A percentile compares a stretch with the other conserved stretches of the same genome.
Conservation (phyloP, 352 stramenopile species). For the Aphanomyces cochlioides region DNA sequence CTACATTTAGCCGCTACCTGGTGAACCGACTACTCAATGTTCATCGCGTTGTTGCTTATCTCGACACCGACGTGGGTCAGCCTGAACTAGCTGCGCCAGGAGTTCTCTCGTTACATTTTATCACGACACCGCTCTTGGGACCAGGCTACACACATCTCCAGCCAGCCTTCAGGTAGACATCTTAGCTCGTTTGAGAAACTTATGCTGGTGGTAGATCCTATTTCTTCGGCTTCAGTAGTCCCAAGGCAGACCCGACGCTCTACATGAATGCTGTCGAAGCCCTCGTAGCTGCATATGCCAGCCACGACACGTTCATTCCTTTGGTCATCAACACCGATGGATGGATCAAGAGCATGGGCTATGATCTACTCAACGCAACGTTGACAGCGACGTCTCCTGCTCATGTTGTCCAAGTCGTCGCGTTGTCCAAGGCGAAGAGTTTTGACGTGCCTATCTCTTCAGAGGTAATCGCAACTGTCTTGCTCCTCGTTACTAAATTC, state of each 20-base stretch:
- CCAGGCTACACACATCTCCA: slow-evolving; percentile 91
- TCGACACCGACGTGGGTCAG: slow-evolving; percentile 95
- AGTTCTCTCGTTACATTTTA: slow-evolving; percentile 87
- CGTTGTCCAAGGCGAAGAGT: slow-evolving; percentile 83
- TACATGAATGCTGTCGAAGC: slow-evolving; percentile 45
- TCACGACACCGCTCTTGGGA: slow-evolving; percentile 85
- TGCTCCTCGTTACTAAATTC: neutral
- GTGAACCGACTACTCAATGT: slow-evolving; percentile 87
- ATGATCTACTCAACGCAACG: slow-evolving; percentile 90
- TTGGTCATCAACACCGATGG: slow-evolving; percentile 96
- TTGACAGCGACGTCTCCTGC: slow-evolving; percentile 78
- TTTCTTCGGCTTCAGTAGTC: slow-evolving; percentile 29
- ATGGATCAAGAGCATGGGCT: slow-evolving; percentile 96
- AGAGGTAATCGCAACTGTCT: neutral
- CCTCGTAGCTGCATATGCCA: slow-evolving; percentile 43
- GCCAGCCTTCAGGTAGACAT: slow-evolving; percentile 35
- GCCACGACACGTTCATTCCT: slow-evolving; percentile 45
- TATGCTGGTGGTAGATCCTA: slow-evolving; percentile 8
- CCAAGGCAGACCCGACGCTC: slow-evolving; percentile 46
- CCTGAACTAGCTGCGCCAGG: slow-evolving; percentile 92
- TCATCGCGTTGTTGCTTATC: slow-evolving; percentile 79
- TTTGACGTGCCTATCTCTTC: slow-evolving; percentile 56
- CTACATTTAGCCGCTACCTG: slow-evolving; percentile 91
- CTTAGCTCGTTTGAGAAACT: neutral
- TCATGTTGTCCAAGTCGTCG: slow-evolving; percentile 93